Base-by-base conservation (phyloP, 148 eudicot species). In the Diospyros kaki region DNA sequence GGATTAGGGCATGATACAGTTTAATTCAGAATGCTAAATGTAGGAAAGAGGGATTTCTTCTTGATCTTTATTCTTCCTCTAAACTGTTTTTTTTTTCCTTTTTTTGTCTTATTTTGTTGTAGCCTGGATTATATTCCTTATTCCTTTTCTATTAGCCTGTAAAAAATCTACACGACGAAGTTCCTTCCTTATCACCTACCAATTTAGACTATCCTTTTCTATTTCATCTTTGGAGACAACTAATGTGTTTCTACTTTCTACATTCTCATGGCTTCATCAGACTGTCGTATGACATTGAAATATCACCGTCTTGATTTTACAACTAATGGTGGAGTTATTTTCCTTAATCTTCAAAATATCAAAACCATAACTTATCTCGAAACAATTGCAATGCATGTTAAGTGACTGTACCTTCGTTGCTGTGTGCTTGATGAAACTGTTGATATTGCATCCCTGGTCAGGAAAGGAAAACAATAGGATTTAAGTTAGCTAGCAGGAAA, bases 361-460 rank as follows among this genome's bases (percentile, higher is more conserved):
- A 28, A 28, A 4, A 2, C 1, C 51, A 65, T 13, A 4, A 1
- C 13, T 44, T 6, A 44, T 13, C 52, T 43, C 7, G 64, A 28
- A 45, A 66, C 43, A 1, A 12, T 10, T n/a, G 12, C 43, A 4
- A 66, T 44, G 15, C 1, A 66, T 66, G 52, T 45, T 12, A 52
- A 63, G 39, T 63, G 51, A 60, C 54, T 72, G 80, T 87, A 83
- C 93, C 90, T 80, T 79, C 83, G 73, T 45, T 63, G 17, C 73
- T 12, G 68, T 59, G 55, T 43, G 56, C 79, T 53, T 54, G 76
- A 58, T 61, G 69, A 54, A 69, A 77, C 68, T 83, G 86, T 45
- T 82, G 84, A 71, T 66, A 85, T 79, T 69, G 89, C 79, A 73
- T 85, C 78, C 87, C 90, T 89, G 90, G 18, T 66, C 14, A 74